Percentiles rank a stretch among this genome's conserved stretches.
Evolutionary conservation across 345 rosid genomes (phyloP).

Genomic region (Psidium friedrichsthalianum): DNA sequence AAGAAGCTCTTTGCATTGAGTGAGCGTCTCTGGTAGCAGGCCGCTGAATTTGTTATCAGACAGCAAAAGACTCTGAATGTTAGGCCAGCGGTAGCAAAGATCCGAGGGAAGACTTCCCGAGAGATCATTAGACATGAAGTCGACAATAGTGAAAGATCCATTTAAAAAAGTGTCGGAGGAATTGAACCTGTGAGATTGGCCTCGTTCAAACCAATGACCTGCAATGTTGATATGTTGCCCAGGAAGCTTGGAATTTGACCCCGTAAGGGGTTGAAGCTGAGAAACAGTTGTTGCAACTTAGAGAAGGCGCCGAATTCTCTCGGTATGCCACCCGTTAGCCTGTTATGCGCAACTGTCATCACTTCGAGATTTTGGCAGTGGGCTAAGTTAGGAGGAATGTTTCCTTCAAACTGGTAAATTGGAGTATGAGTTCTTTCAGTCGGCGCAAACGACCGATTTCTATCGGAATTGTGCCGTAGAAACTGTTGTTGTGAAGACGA

Average conservation of each 20-base stretch:
- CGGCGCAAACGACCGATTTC: neutral
- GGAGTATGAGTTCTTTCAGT: neutral
- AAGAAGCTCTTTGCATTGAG: neutral
- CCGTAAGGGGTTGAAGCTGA: neutral
- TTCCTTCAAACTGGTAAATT: neutral
- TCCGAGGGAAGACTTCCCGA: neutral
- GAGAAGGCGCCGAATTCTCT: neutral
- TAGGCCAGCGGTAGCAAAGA: neutral
- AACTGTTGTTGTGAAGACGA: neutral
- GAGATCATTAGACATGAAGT: fast-evolving
- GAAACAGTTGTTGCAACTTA: neutral
- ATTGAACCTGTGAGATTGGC: neutral
- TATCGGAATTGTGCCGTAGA: neutral
- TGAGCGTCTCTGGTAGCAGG: neutral
- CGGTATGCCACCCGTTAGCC: neutral
- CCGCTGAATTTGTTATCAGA: neutral
- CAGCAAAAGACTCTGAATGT: neutral
- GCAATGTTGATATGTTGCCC: neutral
- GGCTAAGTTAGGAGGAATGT: neutral
- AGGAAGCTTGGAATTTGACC: neutral
- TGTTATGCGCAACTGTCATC: neutral
- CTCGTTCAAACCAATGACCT: neutral
- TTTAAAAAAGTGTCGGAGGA: neutral
- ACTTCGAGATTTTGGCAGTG: neutral
- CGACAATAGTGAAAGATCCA: neutral